These are phyloP conservation scores for Platanthera guangdongensis DNA, from an alignment of 106 monocot species.

Conservation along the genomic window DNA sequence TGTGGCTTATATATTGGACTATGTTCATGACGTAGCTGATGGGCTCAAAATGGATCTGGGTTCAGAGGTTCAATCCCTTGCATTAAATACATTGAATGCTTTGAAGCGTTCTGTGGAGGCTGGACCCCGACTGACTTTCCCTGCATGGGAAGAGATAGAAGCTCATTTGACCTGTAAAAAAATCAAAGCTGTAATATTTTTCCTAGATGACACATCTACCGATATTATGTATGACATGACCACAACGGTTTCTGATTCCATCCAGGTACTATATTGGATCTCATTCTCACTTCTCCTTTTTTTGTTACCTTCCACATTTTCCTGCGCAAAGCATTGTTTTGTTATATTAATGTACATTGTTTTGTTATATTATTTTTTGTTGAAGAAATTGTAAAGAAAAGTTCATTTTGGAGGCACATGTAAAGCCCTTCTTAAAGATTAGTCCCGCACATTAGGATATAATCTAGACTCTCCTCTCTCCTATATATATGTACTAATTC, in stretches of 20 bases:
- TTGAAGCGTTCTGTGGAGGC: conserved; percentile 83
- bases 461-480: too few relatives aligned
- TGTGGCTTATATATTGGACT: conserved; percentile 80
- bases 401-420: too few relatives aligned
- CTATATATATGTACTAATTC: too few relatives aligned
- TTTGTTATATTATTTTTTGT: too few relatives aligned
- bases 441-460: too few relatives aligned
- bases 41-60: conserved; percentile 35
- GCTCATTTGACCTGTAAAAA: conserved; percentile 69
- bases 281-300: neutral
- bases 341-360: too few relatives aligned
- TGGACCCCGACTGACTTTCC: conserved; percentile 67
- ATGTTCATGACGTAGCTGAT: conserved; percentile 79
- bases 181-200: conserved; percentile 87
- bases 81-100: conserved; percentile 76
- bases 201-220: conserved; percentile 94
- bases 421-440: too few relatives aligned
- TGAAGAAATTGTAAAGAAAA: too few relatives aligned
- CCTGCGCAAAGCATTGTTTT: neutral
- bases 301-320: neutral
- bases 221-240: conserved; percentile 96
- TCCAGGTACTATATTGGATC: conserved; percentile 45
- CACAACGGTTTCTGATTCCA: conserved; percentile 90
- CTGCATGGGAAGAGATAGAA: conserved; percentile 87
- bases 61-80: conserved; percentile 68